phyloP scores from a whole-genome alignment of 208 protist genomes.

The Leptomonas pyrrhocoris region DNA sequence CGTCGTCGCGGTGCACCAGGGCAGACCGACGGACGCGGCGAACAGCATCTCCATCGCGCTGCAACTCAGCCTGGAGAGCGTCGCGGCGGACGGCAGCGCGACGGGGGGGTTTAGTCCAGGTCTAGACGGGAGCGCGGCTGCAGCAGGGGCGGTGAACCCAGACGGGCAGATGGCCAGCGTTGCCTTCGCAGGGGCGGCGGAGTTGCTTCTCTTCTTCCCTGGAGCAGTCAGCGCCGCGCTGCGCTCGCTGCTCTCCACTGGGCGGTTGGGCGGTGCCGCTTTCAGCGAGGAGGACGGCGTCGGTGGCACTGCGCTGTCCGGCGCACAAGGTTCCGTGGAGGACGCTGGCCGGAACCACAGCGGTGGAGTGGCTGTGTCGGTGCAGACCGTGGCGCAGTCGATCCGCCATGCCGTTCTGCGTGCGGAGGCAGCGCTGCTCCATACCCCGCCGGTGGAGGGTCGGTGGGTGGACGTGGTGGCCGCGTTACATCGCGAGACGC shows the following conservation, averaged over 20 bases:
- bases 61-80: conserved; percentile 43
- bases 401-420: conserved; percentile 64
- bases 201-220: conserved; percentile 73
- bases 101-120: not conserved
- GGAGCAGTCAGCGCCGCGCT: conserved; percentile 60
- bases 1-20: conserved; percentile 53
- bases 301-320: not conserved
- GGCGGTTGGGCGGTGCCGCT: not conserved
- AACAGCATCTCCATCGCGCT: conserved; percentile 83
- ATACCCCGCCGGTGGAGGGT: conserved; percentile 38
- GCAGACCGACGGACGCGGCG: conserved; percentile 59
- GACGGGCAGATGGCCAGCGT: conserved; percentile 53
- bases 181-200: conserved; percentile 56
- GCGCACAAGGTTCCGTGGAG: not conserved
- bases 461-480: conserved; percentile 45
- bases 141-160: not conserved
- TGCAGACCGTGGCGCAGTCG: conserved; percentile 64
- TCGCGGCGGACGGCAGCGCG: not conserved
- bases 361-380: conserved; percentile 25
- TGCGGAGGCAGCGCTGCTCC: conserved; percentile 56
- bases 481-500: conserved; percentile 52
- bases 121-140: not conserved
- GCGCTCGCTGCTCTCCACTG: conserved; percentile 41
- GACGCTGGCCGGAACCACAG: not conserved
- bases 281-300: not conserved